Base-by-base conservation (phyloP, 805 yeast genomes). In the Cyberlindnera mycetangii region DNA sequence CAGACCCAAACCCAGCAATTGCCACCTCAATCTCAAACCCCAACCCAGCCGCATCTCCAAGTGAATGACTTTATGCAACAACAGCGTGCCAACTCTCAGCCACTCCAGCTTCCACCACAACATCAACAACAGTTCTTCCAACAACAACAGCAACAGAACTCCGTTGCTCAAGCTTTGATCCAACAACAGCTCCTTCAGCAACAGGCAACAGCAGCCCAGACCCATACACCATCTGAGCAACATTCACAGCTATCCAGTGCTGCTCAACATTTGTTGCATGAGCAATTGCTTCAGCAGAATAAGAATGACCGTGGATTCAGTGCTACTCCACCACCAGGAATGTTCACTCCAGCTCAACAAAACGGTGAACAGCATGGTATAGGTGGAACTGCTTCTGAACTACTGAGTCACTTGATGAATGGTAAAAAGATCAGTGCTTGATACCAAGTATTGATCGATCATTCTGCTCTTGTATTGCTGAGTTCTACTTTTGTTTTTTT, bases 401-500 rank as follows among this genome's bases (percentile, higher is more conserved):
- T 89, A 58, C 73, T 89, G 55, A 87, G 81, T 46, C 97, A 89
- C 64, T 71, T 89, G 60, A 83, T 89, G 81, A 83, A 83, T 55
- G 95, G 95, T 22, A 86, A 84, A 60, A 78, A 69, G 54, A 61
- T 67, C 36, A 58, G 65, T 39, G 68, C 71, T 17, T 56, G 37
- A 41, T 4, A 4, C 8, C 7, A 19, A 8, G n/a, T 33, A 16
- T 33, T 19, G 12, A 14, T 20, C 17, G 14, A 11, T 7, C 18
- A 6, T 20, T 14, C 37, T 21, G 9, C 9, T 12, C 12, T 30
- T 28, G 34, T 32, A n/a, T 40, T 7, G 21, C 14, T 8, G 15
- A n/a, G 17, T 12, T 6, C 7, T 14, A 6, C 31, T 30, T 21
- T 7, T 17, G 15, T 27, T 37, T 14, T 24, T 35, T 32, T 37